Base-by-base conservation (phyloP, 2,329 filamentous ascomycete species). In the Sporothrix globosa region DNA sequence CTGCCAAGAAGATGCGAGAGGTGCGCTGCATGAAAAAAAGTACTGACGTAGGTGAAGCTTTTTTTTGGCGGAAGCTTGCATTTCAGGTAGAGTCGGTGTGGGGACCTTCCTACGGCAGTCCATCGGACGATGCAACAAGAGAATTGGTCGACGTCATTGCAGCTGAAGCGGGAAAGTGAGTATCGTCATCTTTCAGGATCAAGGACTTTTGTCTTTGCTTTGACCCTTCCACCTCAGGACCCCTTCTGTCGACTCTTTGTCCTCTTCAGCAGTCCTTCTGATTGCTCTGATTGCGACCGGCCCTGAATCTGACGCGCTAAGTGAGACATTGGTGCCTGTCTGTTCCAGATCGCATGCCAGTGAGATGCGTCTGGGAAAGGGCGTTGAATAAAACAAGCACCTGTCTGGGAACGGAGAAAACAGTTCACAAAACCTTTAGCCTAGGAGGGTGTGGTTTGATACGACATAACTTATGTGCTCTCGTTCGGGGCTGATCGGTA, bases 261-360 rank as follows among this genome's bases (percentile, higher is more conserved):
- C n/a, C 30, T 34, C 34, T 34, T 7, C 34, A 7, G 7, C 34
- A 7, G 34, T 6, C 34, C 34, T 58, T 60, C 21, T 39, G 34
- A 4, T 61, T 61, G 34, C 34, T 41, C 21, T 39, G 34, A 4
- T 61, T 61, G 34, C 34, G 56, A 61, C 56, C 30, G 21, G 56
- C 56, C n/a, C 56, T 61, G 19, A 9, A 44, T 44, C 56, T 61
- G 39, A 61, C 56, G n/a, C 34, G 27, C 34, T 61, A 19, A 44
- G 34, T 44, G 13, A 34, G 41, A 19, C 19, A 19, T 13, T 44
- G 21, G 56, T 61, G 41, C 34, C 56, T 24, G 34, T 61, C 13
- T 61, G 56, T 61, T 61, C 34, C 56, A 61, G 56, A 61, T 44
- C 56, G 34, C 56, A 61, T 61, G 56, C 56, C 56, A 24, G 56